Percentiles rank a stretch among this genome's conserved stretches.
These are phyloP conservation scores for Vitis riparia DNA, from an alignment of 164 flowering plant genomes.

Conservation along the genomic window DNA sequence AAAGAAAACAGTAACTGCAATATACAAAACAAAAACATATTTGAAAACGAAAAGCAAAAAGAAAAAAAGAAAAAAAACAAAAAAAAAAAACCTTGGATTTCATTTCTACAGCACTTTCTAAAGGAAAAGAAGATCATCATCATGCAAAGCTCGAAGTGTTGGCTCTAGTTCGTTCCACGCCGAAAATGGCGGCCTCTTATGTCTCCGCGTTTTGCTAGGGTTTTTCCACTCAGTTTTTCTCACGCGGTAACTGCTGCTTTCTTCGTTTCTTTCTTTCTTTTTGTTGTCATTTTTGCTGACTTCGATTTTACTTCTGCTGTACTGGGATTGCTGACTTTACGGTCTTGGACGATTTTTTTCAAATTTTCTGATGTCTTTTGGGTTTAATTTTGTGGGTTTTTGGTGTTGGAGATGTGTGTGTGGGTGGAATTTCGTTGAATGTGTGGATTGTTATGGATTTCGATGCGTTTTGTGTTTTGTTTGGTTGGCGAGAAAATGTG, in stretches of 20 bases:
- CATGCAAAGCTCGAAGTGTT: not conserved
- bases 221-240: not conserved
- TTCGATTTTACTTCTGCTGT: not conserved
- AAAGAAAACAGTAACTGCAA: too few species aligned
- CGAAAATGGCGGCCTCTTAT: conserved; percentile 22
- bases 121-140: not conserved
- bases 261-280: not conserved
- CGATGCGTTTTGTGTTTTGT: not conserved
- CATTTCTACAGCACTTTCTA: not conserved
- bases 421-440: not conserved
- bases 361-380: too few species aligned
- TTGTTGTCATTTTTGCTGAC: not conserved
- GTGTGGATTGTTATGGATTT: not conserved
- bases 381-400: too few species aligned
- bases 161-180: not conserved
- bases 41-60: not conserved
- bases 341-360: too few species aligned
- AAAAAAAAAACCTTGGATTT: not conserved
- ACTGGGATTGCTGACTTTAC: not conserved
- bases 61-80: not conserved
- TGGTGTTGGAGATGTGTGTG: not conserved
- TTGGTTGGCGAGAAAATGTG: conserved; percentile 10
- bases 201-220: conserved; percentile 14
- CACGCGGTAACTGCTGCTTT: conserved; percentile 19
- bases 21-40: too few species aligned